Conservation (phyloP, 768 basidiomycete species). For the Tricholoma flavovirens region DNA sequence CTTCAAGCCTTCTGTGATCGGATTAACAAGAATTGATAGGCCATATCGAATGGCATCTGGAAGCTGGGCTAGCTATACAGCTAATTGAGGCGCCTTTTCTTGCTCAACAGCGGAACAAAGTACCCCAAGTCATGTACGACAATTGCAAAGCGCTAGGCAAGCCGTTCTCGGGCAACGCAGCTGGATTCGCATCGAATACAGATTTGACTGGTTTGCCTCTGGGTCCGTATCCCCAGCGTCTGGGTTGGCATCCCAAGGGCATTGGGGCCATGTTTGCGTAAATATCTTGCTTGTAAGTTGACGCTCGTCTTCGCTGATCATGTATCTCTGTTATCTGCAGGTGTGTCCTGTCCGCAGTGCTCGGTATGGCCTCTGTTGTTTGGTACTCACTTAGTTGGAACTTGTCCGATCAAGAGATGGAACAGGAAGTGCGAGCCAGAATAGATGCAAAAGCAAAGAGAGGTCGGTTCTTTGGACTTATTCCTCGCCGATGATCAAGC, state of each 20-base stretch:
- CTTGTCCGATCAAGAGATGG: conserved; percentile 77
- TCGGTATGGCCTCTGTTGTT: conserved; percentile 76
- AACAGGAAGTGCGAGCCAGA: conserved; percentile 55
- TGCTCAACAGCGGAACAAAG: conserved; percentile 48
- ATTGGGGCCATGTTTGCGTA: conserved; percentile 74
- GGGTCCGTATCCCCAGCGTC: conserved; percentile 68
- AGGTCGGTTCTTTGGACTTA: conserved; percentile 1
- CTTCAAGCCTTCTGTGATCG: not conserved
- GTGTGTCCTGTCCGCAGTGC: conserved; percentile 74
- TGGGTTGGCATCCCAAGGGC: conserved; percentile 70
- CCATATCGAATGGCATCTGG: conserved; percentile 85
- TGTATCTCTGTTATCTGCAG: conserved; percentile 29
- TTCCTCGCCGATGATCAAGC: not conserved
- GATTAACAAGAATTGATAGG: conserved; percentile 30
- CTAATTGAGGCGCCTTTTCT: conserved; percentile 77
- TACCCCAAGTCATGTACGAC: conserved; percentile 59
- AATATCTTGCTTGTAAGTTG: conserved; percentile 13
- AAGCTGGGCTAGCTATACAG: conserved; percentile 78
- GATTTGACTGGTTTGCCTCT: conserved; percentile 60
- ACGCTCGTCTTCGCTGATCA: conserved; percentile 9
- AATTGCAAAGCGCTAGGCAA: conserved; percentile 65
- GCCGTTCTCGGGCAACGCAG: conserved; percentile 78
- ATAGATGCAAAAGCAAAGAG: conserved; percentile 47
- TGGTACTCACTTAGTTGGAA: conserved; percentile 84
- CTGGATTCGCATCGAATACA: conserved; percentile 63